These are phyloP conservation scores for Pelargonium fulgidum DNA, from an alignment of 441 rosid genomes.

Conservation along the genomic window DNA sequence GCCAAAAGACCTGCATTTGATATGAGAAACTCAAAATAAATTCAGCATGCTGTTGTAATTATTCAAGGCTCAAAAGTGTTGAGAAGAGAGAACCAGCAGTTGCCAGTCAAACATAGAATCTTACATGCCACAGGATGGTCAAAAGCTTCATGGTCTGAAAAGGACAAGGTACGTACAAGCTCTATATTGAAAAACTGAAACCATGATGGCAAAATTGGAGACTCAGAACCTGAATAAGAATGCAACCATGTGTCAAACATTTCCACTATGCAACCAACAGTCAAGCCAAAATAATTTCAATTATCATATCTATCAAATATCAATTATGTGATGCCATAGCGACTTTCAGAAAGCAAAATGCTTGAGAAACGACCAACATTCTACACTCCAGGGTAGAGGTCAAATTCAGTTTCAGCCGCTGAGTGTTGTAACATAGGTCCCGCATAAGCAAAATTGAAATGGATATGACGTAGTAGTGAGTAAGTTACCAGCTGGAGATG, in stretches of 20 bases:
- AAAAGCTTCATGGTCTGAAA: conserved; percentile 93
- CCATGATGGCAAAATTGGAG: conserved; percentile 79
- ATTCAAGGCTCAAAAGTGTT: conserved; percentile 12
- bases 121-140: conserved; percentile 99
- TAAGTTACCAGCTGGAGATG: conserved; percentile 48
- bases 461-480: conserved; percentile 52
- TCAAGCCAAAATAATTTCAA: not conserved
- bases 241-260: conserved; percentile 19
- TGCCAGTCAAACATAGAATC: conserved; percentile 30
- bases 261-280: conserved; percentile 2
- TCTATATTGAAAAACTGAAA: conserved; percentile 76
- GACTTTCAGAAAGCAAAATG: not conserved
- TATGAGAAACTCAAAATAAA: conserved; percentile 1
- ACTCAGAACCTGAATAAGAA: conserved; percentile 55
- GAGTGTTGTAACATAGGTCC: conserved; percentile 2
- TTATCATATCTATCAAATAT: not conserved
- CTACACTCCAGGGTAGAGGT: conserved; percentile 6
- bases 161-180: conserved; percentile 62
- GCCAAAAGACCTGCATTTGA: conserved; percentile 77
- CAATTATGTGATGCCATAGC: not conserved
- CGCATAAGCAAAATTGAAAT: conserved; percentile 3
- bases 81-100: conserved; percentile 13
- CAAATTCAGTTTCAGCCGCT: conserved; percentile 3
- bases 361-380: not conserved
- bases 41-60: not conserved